phyloP scores from a whole-genome alignment of 108 stramenopile species.

The Skeletonema marinoi region DNA sequence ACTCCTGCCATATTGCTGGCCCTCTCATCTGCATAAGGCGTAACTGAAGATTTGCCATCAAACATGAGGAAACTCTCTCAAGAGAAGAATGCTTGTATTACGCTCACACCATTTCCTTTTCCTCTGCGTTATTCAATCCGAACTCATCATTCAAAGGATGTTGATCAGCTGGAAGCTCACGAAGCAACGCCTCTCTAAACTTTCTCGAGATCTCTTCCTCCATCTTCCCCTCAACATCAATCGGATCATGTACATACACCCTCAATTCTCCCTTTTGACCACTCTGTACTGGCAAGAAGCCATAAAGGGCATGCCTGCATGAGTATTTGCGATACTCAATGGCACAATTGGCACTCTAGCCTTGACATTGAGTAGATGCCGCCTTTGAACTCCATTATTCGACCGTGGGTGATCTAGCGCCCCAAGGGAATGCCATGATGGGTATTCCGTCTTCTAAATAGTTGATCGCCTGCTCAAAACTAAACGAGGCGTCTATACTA shows the following conservation, averaged over 20 bases:
- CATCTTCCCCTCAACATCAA: slow-evolving; percentile 59
- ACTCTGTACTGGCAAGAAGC: slow-evolving; percentile 67
- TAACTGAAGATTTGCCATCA: no score
- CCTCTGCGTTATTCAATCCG: neutral
- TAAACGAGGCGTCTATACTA: no score
- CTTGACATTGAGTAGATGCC: slow-evolving; percentile 75
- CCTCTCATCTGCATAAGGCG: no score
- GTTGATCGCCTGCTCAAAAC: slow-evolving; percentile 65
- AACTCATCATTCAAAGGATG: slow-evolving; percentile 48
- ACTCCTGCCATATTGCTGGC: no score
- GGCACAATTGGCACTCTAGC: slow-evolving; percentile 79
- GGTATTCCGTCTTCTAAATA: slow-evolving; percentile 73
- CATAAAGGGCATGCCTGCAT: slow-evolving; percentile 71
- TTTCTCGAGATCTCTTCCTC: slow-evolving; percentile 62
- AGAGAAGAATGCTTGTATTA: no score
- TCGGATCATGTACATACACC: slow-evolving; percentile 73
- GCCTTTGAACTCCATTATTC: slow-evolving; percentile 78
- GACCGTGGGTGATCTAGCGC: slow-evolving; percentile 66
- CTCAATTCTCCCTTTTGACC: slow-evolving; percentile 65
- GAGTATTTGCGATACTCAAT: slow-evolving; percentile 69
- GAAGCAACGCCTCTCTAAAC: slow-evolving; percentile 59
- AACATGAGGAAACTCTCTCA: no score
- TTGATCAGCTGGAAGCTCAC: slow-evolving; percentile 63
- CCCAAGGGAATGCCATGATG: slow-evolving; percentile 87
- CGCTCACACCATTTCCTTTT: neutral